Base-by-base conservation (phyloP, 164 flowering plant species). In the Dillenia turbinata region DNA sequence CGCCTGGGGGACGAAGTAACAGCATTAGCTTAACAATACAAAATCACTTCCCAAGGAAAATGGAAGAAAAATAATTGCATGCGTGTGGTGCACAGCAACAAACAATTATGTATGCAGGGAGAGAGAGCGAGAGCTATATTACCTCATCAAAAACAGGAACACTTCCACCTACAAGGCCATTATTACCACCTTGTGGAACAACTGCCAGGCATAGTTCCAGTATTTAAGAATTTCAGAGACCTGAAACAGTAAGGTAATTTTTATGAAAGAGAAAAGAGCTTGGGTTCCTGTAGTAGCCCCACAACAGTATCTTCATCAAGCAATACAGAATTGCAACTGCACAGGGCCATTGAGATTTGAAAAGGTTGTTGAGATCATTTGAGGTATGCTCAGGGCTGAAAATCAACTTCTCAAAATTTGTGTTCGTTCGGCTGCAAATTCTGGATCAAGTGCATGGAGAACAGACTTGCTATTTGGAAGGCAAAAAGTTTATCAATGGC, bases 111-210 rank as follows among this genome's bases (percentile, higher is more conserved):
- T 15, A 52, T 5, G 22, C 19, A 51, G n/a, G 89, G 19, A 52
- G 11, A 15, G 19, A 19, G 56, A 56, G 14, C 14, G 14, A 46
- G 12, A 40, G 58, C 48, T 12, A 49, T 0, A 22, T 66, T 73
- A 94, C 99, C 95, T 94, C 99, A 73, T 91, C 99, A 73, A 86
- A 94, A 65, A 94, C 96, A 63, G 99, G 99, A 19, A 91, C 92
- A 75, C 99, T 91, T 69, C 99, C 99, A 68, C 97, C 99, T 9
- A 94, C 99, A 64, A 94, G 97, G 60, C 97, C 90, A 56, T 94
- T 69, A 77, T 97, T n/a, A n/a, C n/a, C 99, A 69, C 97, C 97
- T 75, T 94, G 78, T 94, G 99, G 97, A 70, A 91, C 98, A 78
- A 91, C 93, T 62, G 97, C 97, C 75, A 91, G 69, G 55, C 78